These are phyloP conservation scores for Rubia yunnanensis DNA, from an alignment of 257 asterid species.

Conservation along the genomic window DNA sequence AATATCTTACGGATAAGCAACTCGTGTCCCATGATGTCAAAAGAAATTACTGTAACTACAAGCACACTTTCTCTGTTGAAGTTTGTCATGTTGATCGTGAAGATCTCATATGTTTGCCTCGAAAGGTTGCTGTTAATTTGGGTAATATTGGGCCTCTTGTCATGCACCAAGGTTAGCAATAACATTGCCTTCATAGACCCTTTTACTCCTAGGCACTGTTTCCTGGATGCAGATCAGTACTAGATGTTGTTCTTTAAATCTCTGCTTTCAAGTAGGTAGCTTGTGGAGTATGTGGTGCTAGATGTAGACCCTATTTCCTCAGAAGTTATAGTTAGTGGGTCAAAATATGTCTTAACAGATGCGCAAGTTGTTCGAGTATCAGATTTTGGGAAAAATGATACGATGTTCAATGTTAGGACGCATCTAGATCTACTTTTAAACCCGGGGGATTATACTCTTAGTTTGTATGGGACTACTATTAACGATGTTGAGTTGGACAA, in stretches of 20 bases:
- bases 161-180: slow-evolving; percentile 25
- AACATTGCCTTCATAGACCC: slow-evolving; percentile 23
- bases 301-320: slow-evolving; percentile 20
- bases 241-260: slow-evolving; percentile 23
- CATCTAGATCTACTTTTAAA: too few species aligned
- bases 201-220: slow-evolving; percentile 20
- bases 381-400: slow-evolving; percentile 27
- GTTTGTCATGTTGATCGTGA: too few species aligned
- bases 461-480: slow-evolving; percentile 17
- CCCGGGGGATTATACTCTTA: slow-evolving; percentile 26
- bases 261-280: slow-evolving; percentile 19
- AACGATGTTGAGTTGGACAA: too few species aligned
- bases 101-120: too few species aligned
- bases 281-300: slow-evolving; percentile 22
- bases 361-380: slow-evolving; percentile 26
- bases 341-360: slow-evolving; percentile 21
- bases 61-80: too few species aligned
- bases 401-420: too few species aligned
- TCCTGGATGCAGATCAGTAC: slow-evolving; percentile 22
- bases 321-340: slow-evolving; percentile 21
- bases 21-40: slow-evolving; percentile 28
- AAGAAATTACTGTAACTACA: slow-evolving; percentile 22
- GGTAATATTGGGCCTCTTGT: slow-evolving; percentile 29
- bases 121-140: too few species aligned
- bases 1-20: slow-evolving; percentile 20